Evolutionary conservation across 1,139 yeast species (phyloP), one percentile per base, ranked within the genome.

Genomic region (Pneumocystis jirovecii): DNA sequence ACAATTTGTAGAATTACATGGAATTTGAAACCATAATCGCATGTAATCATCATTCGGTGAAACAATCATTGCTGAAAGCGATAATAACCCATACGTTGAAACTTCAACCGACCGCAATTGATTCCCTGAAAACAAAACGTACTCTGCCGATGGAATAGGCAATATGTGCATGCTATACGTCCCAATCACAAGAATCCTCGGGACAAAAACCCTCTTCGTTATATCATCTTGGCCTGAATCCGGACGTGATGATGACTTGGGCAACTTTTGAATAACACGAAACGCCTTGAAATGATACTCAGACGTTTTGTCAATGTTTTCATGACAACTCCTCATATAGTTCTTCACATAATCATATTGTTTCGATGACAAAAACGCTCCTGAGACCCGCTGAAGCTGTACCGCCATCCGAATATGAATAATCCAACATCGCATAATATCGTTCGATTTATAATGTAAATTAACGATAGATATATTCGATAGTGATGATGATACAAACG

Each of bases 401-500:
- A 50, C 57, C 21, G 57, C 57, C 12, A 34, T 31, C 1, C 57
- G 57, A 50, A 50, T 50, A 50, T 50, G 57, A 12, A 50, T 50
- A 50, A 50, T 50, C 57, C 57, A 50, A 25, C 57, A 50, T 25
- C 57, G 57, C 57, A 50, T 50, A 50, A 50, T 50, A 50, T 50
- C 57, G 7, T 34, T 50, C n/a, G 57, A 50, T 25, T 29, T 50
- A 50, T 50, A 50, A 50, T 50, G 57, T 4, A 50, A 12, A 25
- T 25, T 50, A 50, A 50, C 3, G 21, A 50, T 50, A 4, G 57
- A 50, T 10, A 50, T 31, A 12, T 12, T 50, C 5, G 57, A 50
- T 5, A 50, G 31, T 25, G 57, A 50, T 25, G 57, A 50, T 4
- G 34, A 25, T 50, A 50, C 17, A 50, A 50, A 50, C 2, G 57